A percentile compares a stretch with the other conserved stretches of the same genome.
Evolutionary conservation across 768 basidiomycete genomes (phyloP).

Genomic region (Phallus indusiatus): DNA sequence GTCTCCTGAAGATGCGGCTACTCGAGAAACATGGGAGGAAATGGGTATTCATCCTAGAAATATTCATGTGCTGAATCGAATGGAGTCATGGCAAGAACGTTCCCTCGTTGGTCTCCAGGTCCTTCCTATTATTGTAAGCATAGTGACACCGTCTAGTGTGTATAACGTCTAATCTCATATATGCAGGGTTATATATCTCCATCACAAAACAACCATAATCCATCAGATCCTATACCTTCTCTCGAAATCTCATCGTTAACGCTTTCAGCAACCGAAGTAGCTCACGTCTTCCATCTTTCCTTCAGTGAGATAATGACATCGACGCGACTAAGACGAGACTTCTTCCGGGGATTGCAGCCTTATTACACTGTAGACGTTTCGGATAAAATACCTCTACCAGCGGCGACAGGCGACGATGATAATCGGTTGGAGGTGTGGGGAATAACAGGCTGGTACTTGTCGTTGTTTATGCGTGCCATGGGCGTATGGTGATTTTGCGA

Average conservation of each 20-base stretch:
- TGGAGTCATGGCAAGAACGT: slow-evolving; percentile 49
- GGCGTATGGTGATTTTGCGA: slow-evolving; percentile 33
- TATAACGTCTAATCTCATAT: slow-evolving; percentile 10
- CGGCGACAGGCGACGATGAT: slow-evolving; percentile 32
- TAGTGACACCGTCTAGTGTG: slow-evolving; percentile 12
- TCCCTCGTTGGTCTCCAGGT: slow-evolving; percentile 54
- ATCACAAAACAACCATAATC: neutral
- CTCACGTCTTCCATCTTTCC: slow-evolving; percentile 62
- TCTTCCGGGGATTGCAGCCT: slow-evolving; percentile 47
- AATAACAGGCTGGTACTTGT: slow-evolving; percentile 76
- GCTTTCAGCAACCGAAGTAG: slow-evolving; percentile 53
- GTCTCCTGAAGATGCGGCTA: slow-evolving; percentile 46
- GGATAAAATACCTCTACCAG: slow-evolving; percentile 6
- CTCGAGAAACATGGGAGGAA: slow-evolving; percentile 71
- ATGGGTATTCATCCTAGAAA: slow-evolving; percentile 50
- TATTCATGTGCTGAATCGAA: slow-evolving; percentile 56
- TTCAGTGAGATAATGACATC: slow-evolving; percentile 40
- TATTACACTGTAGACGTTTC: slow-evolving; percentile 19
- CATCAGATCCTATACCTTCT: slow-evolving; percentile 41
- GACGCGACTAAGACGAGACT: slow-evolving; percentile 36
- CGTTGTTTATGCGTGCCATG: slow-evolving; percentile 47
- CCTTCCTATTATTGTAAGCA: slow-evolving; percentile 67
- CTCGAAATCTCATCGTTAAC: slow-evolving; percentile 42
- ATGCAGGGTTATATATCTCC: neutral
- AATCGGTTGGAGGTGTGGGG: slow-evolving; percentile 70